Conservation (phyloP, 108 stramenopile species). For the Cylindrotheca closterium region DNA sequence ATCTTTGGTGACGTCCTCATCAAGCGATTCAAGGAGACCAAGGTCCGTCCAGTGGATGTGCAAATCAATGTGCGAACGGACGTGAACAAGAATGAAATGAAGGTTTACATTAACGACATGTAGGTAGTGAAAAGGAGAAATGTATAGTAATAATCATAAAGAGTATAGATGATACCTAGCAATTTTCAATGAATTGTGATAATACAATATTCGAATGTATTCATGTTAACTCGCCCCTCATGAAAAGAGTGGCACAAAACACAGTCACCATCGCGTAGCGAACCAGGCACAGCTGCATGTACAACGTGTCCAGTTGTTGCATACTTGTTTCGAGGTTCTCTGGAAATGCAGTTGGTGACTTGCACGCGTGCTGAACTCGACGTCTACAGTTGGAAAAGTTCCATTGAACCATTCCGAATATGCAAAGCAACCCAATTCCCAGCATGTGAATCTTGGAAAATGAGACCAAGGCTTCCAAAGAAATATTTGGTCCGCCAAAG, state of each 20-base stretch:
- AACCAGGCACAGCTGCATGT: neutral
- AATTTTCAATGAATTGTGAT: no score
- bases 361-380: neutral
- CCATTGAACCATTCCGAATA: neutral
- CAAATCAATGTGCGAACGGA: slow-evolving; percentile 1
- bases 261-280: neutral
- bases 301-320: neutral
- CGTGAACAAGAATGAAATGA: neutral
- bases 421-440: neutral
- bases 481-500: slow-evolving; percentile 1
- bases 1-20: slow-evolving; percentile 33
- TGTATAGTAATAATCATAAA: no score
- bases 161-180: no score
- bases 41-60: slow-evolving; percentile 26
- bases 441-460: neutral
- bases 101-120: slow-evolving; percentile 3
- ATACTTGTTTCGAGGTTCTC: neutral
- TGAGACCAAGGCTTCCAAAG: neutral
- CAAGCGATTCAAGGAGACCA: slow-evolving; percentile 20
- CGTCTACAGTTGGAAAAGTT: neutral
- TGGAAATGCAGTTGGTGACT: slow-evolving; percentile 1
- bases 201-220: no score
- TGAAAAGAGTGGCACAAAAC: neutral
- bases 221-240: no score
- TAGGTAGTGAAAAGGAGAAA: no score